A percentile compares a stretch with the other conserved stretches of the same genome.
These are phyloP conservation scores for Vaccinium vitisidaea DNA, from an alignment of 148 eudicot genomes.

Conservation along the genomic window DNA sequence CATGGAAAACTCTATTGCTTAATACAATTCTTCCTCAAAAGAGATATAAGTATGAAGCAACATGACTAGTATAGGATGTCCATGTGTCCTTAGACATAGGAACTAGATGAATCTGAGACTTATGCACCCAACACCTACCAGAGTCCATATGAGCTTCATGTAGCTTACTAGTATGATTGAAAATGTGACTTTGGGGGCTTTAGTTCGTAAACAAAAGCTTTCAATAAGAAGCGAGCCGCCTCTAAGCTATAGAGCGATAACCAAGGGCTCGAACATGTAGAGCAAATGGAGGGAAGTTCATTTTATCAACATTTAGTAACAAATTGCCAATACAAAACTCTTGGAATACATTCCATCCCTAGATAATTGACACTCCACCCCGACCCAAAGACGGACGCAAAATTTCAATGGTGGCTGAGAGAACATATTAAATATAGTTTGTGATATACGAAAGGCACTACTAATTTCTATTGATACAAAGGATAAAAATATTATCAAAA, in stretches of 20 bases:
- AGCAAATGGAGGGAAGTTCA: neutral
- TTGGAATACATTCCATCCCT: neutral
- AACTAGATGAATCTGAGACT: neutral
- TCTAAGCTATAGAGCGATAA: neutral
- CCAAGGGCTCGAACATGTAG: neutral
- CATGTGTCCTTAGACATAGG: neutral
- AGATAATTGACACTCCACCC: neutral
- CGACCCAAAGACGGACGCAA: neutral
- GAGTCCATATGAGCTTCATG: neutral
- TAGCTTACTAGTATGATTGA: neutral
- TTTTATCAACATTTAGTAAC: neutral
- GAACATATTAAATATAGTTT: neutral
- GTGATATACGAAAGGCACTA: neutral
- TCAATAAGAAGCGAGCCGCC: neutral
- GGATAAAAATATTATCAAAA: neutral
- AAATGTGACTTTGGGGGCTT: neutral
- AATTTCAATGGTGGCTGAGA: neutral
- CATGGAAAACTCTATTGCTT: neutral
- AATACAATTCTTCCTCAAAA: neutral
- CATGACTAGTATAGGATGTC: neutral
- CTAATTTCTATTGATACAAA: neutral
- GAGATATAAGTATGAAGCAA: neutral
- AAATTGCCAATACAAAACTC: neutral
- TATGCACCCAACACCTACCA: neutral
- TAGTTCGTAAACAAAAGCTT: neutral